Percentiles rank a stretch among this genome's conserved stretches.
Conservation (phyloP, 2,329 filamentous ascomycete genomes). For the Fusarium succisae region DNA sequence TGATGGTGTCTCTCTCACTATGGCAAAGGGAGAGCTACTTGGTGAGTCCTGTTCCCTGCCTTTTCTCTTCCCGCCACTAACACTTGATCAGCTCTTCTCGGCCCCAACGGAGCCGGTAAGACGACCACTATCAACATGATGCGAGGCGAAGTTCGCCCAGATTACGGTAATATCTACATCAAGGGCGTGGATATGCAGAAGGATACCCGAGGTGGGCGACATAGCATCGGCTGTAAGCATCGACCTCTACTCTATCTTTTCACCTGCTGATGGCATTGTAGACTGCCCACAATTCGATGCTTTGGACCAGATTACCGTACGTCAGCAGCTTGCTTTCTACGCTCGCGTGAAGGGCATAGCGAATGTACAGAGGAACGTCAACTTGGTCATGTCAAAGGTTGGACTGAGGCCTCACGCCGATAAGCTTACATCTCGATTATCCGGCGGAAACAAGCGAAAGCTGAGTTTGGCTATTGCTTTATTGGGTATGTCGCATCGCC, state of each 20-base stretch:
- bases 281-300: slow-evolving; percentile 79
- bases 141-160: slow-evolving; percentile 5
- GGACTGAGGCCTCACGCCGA: slow-evolving; percentile 69
- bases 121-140: slow-evolving; percentile 13
- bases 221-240: slow-evolving; percentile 63
- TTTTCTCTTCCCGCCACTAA: neutral
- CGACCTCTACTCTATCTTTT: rapidly evolving
- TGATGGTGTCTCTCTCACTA: neutral
- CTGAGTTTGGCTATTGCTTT: slow-evolving; percentile 77
- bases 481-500: slow-evolving; percentile 58
- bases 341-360: slow-evolving; percentile 74
- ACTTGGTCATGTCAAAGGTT: slow-evolving; percentile 69
- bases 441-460: slow-evolving; percentile 82
- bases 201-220: slow-evolving; percentile 69
- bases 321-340: slow-evolving; percentile 78
- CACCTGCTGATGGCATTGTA: neutral
- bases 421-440: slow-evolving; percentile 73
- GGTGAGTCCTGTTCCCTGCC: neutral
- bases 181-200: slow-evolving; percentile 71
- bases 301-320: slow-evolving; percentile 78
- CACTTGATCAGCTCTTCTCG: neutral
- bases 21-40: neutral
- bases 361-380: slow-evolving; percentile 56
- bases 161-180: slow-evolving; percentile 66
- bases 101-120: slow-evolving; percentile 18